Evolutionary conservation across 768 basidiomycete genomes (phyloP).

Genomic region (Termitomyces sp.): DNA sequence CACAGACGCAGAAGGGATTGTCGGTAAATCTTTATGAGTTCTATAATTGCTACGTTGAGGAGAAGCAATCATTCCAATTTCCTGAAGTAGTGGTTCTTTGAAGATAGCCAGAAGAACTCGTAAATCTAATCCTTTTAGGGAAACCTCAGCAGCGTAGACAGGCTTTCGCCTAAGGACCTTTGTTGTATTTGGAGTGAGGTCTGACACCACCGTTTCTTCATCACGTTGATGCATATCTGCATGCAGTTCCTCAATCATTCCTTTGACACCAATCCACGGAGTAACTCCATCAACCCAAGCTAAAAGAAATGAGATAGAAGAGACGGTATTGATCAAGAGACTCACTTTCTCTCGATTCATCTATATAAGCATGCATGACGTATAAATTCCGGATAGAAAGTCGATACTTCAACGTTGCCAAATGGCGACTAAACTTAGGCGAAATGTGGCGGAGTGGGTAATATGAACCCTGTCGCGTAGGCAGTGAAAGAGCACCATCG

Average conservation of each 20-base stretch:
- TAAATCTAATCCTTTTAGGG: conserved; percentile 69
- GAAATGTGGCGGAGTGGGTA: conserved; percentile 68
- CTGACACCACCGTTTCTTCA: conserved; percentile 64
- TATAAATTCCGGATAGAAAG: conserved; percentile 72
- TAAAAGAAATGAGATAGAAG: conserved; percentile 14
- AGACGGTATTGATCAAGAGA: neutral
- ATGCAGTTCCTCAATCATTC: conserved; percentile 70
- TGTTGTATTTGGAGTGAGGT: conserved; percentile 48
- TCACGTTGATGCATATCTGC: conserved; percentile 92
- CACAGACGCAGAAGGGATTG: conserved; percentile 35
- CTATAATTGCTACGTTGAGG: conserved; percentile 44
- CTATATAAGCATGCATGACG: conserved; percentile 83
- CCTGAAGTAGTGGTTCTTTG: conserved; percentile 60
- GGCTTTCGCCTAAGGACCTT: conserved; percentile 70
- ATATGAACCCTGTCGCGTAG: conserved; percentile 83
- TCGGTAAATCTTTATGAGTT: conserved; percentile 37
- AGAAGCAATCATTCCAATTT: conserved; percentile 42
- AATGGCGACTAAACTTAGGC: conserved; percentile 82
- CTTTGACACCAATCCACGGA: conserved; percentile 82
- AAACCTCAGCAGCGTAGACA: conserved; percentile 84
- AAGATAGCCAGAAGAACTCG: conserved; percentile 79
- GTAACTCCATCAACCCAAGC: conserved; percentile 79
- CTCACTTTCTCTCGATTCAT: conserved; percentile 65
- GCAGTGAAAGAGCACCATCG: conserved; percentile 69
- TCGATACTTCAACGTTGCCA: conserved; percentile 90